Evolutionary conservation across 441 rosid genomes (phyloP).

Genomic region (Iberis amara): DNA sequence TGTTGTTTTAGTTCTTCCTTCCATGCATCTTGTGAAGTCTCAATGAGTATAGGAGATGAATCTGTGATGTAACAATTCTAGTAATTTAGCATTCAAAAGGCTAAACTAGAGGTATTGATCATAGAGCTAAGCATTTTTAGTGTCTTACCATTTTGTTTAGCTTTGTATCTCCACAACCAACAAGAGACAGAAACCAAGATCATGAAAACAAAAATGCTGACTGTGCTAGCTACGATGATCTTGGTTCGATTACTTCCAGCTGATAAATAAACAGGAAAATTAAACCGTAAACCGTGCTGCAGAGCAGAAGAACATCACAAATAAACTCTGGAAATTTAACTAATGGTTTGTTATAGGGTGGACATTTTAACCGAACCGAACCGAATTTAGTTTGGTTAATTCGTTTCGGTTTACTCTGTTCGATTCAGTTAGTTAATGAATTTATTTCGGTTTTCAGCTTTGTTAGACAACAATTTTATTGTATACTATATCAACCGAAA

Average conservation of each 20-base stretch:
- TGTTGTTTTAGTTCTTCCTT: constrained; percentile 13
- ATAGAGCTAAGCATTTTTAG: constrained; percentile 1
- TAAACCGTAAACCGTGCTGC: constrained; percentile 11
- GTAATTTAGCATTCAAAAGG: background rate
- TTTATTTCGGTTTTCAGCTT: too few species aligned
- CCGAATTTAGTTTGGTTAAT: too few species aligned
- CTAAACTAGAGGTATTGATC: too few species aligned
- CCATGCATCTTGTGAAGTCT: constrained; percentile 18
- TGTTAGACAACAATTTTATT: too few species aligned
- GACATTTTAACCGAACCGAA: too few species aligned
- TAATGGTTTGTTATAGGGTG: too few species aligned
- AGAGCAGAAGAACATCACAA: background rate
- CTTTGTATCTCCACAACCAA: constrained; percentile 22
- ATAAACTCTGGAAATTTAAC: background rate
- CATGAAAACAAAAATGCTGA: constrained; percentile 11
- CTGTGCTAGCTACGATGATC: constrained; percentile 18
- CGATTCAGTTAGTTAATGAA: too few species aligned
- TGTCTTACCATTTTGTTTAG: constrained; percentile 19
- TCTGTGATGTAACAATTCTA: constrained; percentile 2
- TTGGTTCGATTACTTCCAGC: constrained; percentile 21
- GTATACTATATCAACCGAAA: too few species aligned
- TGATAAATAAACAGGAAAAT: constrained; percentile 1
- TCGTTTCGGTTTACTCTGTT: too few species aligned
- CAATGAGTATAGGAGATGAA: background rate
- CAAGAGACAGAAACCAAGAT: constrained; percentile 10